phyloP scores from a whole-genome alignment of 2,329 filamentous ascomycete genomes.

The Fusarium falciforme region DNA sequence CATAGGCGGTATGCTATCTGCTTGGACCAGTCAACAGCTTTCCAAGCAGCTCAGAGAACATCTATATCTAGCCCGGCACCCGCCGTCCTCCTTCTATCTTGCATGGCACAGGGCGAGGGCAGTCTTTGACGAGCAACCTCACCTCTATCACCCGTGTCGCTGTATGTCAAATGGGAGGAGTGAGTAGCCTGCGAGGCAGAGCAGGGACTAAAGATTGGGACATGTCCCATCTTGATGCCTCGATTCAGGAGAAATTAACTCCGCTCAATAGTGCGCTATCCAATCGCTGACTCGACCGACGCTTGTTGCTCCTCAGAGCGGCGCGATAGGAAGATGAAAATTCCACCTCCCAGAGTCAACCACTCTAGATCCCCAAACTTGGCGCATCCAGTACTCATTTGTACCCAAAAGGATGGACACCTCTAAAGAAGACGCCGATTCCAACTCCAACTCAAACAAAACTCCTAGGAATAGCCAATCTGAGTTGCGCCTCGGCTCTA shows the following conservation, averaged over 20 bases:
- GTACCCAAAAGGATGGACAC: slow-evolving; percentile 7
- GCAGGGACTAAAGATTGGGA: not conserved
- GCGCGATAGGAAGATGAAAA: slow-evolving; percentile 34
- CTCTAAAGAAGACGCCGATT: slow-evolving; percentile 25
- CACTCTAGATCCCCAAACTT: slow-evolving; percentile 19
- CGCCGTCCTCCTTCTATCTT: not conserved
- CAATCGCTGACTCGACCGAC: slow-evolving; percentile 31
- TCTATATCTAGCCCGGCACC: not conserved
- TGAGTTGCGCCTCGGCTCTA: slow-evolving; percentile 16
- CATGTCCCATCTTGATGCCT: slow-evolving; percentile 35
- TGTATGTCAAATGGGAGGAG: not conserved
- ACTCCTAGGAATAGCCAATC: slow-evolving; percentile 13
- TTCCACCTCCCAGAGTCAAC: slow-evolving; percentile 26
- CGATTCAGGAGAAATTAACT: slow-evolving; percentile 40
- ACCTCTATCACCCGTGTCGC: not conserved
- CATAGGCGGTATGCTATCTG: not conserved
- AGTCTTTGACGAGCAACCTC: not conserved
- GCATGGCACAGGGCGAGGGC: not conserved
- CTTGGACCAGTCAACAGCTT: not conserved
- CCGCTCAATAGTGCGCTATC: slow-evolving; percentile 32
- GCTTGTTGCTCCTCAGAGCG: slow-evolving; percentile 27
- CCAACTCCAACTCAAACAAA: slow-evolving; percentile 18
- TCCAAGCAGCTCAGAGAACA: not conserved
- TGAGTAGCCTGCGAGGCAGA: not conserved
- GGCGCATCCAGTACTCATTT: slow-evolving; percentile 14